Percentiles rank a stretch among this genome's conserved stretches.
Conservation (phyloP, 192 early-diverging fungal species). For the Backusella liffmaniae region DNA sequence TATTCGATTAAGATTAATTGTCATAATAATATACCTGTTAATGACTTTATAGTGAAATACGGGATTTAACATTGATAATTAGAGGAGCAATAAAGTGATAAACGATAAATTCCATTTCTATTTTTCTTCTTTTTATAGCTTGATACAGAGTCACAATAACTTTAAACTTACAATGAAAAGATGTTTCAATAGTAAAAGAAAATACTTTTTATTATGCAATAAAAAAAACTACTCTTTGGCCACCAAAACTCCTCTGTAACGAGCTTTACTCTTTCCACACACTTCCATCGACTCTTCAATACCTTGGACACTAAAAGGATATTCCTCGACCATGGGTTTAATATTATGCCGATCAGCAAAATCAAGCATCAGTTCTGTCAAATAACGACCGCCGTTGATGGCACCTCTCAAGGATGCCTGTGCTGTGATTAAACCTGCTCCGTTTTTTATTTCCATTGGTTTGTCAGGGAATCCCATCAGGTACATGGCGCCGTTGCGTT, state of each 20-base stretch:
- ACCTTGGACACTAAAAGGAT: constrained; percentile 53
- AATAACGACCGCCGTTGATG: constrained; percentile 59
- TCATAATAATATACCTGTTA: too few relatives aligned
- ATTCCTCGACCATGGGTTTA: constrained; percentile 62
- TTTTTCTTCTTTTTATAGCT: too few relatives aligned
- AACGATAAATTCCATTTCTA: too few relatives aligned
- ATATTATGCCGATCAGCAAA: constrained; percentile 69
- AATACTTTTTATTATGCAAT: too few relatives aligned
- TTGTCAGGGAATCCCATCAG: constrained; percentile 22
- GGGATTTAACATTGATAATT: too few relatives aligned
- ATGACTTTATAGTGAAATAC: too few relatives aligned
- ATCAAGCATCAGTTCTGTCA: constrained; percentile 62
- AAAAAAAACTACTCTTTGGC: constrained; percentile 19
- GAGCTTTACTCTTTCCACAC: constrained; percentile 52
- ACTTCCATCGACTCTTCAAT: constrained; percentile 58
- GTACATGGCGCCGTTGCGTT: constrained; percentile 30
- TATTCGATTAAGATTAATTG: too few relatives aligned
- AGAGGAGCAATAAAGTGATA: too few relatives aligned
- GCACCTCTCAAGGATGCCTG: constrained; percentile 58
- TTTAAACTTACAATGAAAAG: too few relatives aligned
- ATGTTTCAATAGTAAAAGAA: too few relatives aligned
- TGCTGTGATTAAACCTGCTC: constrained; percentile 30
- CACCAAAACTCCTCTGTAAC: constrained; percentile 68
- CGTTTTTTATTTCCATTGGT: constrained; percentile 36
- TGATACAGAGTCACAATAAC: too few relatives aligned